Percentiles rank a stretch among this genome's conserved stretches.
Evolutionary conservation across 257 asterid species (phyloP).

Genomic region (Solanum tarapatanum): DNA sequence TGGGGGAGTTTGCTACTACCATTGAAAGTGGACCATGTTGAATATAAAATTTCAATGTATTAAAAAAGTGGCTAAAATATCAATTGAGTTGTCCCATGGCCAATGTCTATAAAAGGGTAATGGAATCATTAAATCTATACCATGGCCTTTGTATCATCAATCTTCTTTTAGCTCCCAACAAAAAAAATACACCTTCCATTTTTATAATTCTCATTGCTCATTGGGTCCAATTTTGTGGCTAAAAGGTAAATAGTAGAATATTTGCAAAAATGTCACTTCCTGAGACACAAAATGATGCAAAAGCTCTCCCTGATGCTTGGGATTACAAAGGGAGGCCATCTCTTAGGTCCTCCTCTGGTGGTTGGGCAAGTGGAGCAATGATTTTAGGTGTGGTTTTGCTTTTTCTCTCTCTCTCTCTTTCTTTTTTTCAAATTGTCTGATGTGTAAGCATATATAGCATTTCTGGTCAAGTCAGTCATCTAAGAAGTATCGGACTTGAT

Average conservation of each 20-base stretch:
- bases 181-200: background rate
- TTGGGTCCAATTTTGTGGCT: background rate
- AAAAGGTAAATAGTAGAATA: background rate
- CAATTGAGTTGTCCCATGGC: background rate
- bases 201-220: background rate
- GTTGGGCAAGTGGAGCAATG: conserved; percentile 55
- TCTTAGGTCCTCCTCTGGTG: conserved; percentile 42
- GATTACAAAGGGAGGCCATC: conserved; percentile 59
- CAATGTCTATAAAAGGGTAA: conserved; percentile 15
- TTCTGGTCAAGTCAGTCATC: too few species aligned
- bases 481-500: background rate
- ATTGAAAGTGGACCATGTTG: background rate
- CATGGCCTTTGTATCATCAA: background rate
- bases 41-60: background rate
- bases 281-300: conserved; percentile 27
- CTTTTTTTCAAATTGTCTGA: accelerated
- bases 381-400: conserved; percentile 28
- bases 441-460: background rate
- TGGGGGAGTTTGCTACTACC: background rate
- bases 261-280: conserved; percentile 44
- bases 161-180: background rate
- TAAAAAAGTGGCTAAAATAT: background rate
- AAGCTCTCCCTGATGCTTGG: conserved; percentile 47
- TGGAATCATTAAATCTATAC: background rate
- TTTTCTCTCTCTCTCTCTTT: background rate